Evolutionary conservation across 257 asterid genomes (phyloP), one percentile per base, ranked within the genome.

Genomic region (Capsicum chinense): DNA sequence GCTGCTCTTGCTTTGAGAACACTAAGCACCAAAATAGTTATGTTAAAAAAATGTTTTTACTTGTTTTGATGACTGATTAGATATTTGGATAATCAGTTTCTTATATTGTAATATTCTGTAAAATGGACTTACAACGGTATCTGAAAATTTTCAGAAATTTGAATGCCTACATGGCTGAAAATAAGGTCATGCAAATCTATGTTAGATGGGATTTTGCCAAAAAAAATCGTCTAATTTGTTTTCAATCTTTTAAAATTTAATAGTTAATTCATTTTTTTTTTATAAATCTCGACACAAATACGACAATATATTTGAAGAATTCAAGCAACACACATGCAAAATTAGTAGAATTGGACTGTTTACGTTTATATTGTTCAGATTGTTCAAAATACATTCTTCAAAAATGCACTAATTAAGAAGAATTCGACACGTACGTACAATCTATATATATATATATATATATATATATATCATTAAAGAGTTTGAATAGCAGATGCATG

Each of bases 1-100:
- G 44, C 44, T 62, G 33, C 82, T 14, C 82, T 78, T 78, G 82
- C 35, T 74, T 69, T 57, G 56, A 74, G 82, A 59, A 83, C 19
- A 19, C 68, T 13, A 19, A 39, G 15, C 21, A 58, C 67, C 82
- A 68, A 54, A 56, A 5, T 39, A 4, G 44, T 39, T 26, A 60
- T 50, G 4, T 1, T 50, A 12, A 50, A 50, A 50, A 12, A 10
- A 73, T 21, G 42, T 74, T 21, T 26, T 50, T 12, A 13, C 47
- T 74, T 74, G 5, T 21, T 52, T 74, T 74, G 21, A 74, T 74
- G 47, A 21, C 47, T 50, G 62, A 74, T 50, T 67, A n/a, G 0
- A 69, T 47, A 21, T 74, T 50, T 66, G 74, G 66, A 59, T 59
- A 17, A 59, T 7, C 15, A 13, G 1, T 33, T 13, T 66, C 39